Evolutionary conservation across 257 asterid genomes (phyloP).

Genomic region (Paraleonurus japonicus): DNA sequence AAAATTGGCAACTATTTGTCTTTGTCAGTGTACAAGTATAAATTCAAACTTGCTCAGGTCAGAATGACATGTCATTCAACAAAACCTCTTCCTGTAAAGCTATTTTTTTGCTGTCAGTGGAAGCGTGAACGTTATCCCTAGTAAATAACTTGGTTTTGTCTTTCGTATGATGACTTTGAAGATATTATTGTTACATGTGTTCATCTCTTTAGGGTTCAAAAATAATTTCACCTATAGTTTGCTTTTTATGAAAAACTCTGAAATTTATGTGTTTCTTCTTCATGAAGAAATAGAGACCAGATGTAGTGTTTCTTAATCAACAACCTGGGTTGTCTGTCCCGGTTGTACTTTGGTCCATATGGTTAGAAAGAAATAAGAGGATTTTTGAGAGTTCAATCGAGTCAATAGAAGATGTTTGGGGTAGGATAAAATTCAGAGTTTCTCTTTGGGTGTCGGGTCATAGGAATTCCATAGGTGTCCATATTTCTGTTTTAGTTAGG

Average conservation of each 20-base stretch:
- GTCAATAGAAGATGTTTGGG: no score
- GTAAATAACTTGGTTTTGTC: conserved; percentile 4
- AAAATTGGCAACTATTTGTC: neutral
- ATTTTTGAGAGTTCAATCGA: no score
- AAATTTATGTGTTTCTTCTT: neutral
- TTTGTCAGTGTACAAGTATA: neutral
- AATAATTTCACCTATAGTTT: neutral
- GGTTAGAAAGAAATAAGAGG: no score
- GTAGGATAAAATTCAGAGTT: no score
- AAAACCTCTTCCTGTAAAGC: neutral
- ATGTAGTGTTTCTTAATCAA: no score
- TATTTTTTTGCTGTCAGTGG: neutral
- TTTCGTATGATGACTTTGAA: neutral
- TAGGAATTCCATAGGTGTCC: no score
- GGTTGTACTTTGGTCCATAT: no score
- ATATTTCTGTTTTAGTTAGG: no score
- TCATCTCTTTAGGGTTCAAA: conserved; percentile 1
- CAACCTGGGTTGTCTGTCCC: no score
- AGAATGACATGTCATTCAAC: neutral
- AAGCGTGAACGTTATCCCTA: neutral
- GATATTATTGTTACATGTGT: neutral
- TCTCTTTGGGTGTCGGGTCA: no score
- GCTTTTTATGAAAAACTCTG: conserved; percentile 10
- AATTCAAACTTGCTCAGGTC: neutral
- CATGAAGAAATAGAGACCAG: neutral